A percentile compares a stretch with the other conserved stretches of the same genome.
Conservation (phyloP, 345 rosid species). For the Melaleuca quinquenervia region DNA sequence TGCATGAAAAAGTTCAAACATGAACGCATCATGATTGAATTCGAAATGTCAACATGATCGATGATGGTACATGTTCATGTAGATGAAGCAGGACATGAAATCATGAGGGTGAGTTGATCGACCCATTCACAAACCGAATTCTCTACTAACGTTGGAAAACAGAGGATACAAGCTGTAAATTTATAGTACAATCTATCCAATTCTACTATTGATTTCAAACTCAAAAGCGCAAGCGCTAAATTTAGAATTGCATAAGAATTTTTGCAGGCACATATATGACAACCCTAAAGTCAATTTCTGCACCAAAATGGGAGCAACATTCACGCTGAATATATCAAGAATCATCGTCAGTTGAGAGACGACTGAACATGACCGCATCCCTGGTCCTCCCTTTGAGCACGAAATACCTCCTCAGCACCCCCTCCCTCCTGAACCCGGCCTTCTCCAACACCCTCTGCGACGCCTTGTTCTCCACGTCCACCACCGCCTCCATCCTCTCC, state of each 20-base stretch:
- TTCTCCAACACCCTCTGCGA: conserved; percentile 32
- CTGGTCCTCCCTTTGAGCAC: conserved; percentile 9
- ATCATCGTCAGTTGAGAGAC: conserved; percentile 8
- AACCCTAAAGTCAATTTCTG: background rate
- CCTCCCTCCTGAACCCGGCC: conserved; percentile 26
- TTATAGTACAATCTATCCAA: background rate
- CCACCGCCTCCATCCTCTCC: conserved; percentile 29
- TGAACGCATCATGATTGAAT: background rate
- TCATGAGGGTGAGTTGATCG: background rate
- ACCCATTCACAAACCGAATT: background rate
- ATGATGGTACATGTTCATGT: background rate
- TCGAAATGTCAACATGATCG: background rate
- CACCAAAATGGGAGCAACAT: background rate
- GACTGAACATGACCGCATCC: conserved; percentile 20
- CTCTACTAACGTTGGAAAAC: background rate
- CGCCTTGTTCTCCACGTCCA: conserved; percentile 18
- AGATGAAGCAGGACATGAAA: background rate
- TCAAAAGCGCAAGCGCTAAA: background rate
- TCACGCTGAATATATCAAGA: background rate
- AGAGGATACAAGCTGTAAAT: background rate
- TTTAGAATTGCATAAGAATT: background rate
- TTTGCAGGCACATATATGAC: background rate
- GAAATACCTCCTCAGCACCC: conserved; percentile 15
- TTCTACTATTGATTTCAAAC: background rate
- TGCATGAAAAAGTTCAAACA: too few relatives aligned